phyloP scores from a whole-genome alignment of 352 stramenopile species.

The Phytophthora hybrid region DNA sequence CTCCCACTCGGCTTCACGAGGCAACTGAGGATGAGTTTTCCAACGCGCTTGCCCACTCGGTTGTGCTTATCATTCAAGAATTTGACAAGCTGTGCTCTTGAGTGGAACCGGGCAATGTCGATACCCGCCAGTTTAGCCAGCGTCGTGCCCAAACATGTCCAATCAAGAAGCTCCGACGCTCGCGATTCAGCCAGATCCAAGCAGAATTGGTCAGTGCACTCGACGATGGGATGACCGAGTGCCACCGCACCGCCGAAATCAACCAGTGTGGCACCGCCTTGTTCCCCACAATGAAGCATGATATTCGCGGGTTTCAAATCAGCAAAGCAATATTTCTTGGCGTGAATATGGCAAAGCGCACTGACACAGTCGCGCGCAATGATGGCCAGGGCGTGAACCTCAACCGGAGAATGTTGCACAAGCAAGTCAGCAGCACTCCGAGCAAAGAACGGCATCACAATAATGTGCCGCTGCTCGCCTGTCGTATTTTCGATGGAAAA shows the following conservation, averaged over 20 bases:
- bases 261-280: conserved; percentile 6
- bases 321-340: conserved; percentile 11
- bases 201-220: neutral
- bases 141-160: conserved; percentile 12
- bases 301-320: conserved; percentile 16
- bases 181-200: neutral
- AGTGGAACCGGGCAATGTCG: neutral
- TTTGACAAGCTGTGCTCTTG: neutral
- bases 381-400: neutral
- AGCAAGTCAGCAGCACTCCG: conserved; percentile 9
- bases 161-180: neutral
- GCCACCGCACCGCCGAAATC: neutral
- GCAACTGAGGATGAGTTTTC: conserved; percentile 1
- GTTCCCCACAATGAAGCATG: conserved; percentile 16
- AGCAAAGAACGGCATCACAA: conserved; percentile 21
- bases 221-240: neutral
- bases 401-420: neutral
- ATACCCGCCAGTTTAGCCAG: conserved; percentile 12
- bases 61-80: neutral
- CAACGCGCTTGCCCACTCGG: neutral
- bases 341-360: conserved; percentile 8
- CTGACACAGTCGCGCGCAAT: conserved; percentile 8
- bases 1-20: neutral
- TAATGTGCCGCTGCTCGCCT: conserved; percentile 4
- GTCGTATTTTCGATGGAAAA: neutral